Evolutionary conservation across 2,329 filamentous ascomycete genomes (phyloP).

Genomic region (Elsinoe australis): DNA sequence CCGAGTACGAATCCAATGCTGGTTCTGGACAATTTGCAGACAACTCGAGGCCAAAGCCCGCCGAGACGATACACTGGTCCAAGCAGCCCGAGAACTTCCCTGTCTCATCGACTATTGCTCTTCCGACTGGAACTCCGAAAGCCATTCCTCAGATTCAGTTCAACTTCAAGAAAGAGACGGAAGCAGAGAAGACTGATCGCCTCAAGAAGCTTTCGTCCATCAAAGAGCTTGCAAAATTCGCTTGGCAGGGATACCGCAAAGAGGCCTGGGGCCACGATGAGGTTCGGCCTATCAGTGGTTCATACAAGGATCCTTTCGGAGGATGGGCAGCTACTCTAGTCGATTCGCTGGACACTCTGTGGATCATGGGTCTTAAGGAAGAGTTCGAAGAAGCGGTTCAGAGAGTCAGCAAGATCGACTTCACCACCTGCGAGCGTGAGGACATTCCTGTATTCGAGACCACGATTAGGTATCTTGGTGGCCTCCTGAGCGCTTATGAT

Average conservation of each 20-base stretch:
- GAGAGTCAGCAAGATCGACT: slow-evolving; percentile 67
- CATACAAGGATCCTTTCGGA: slow-evolving; percentile 72
- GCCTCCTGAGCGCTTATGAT: slow-evolving; percentile 78
- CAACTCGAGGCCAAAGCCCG: not conserved
- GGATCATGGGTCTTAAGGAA: slow-evolving; percentile 72
- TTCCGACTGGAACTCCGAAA: slow-evolving; percentile 65
- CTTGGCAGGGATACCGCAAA: slow-evolving; percentile 75
- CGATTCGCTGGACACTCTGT: slow-evolving; percentile 73
- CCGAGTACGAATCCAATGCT: slow-evolving; percentile 3
- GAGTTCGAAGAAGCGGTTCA: slow-evolving; percentile 74
- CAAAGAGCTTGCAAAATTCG: slow-evolving; percentile 64
- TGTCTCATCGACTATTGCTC: slow-evolving; percentile 62
- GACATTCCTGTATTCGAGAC: slow-evolving; percentile 91
- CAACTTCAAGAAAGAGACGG: slow-evolving; percentile 58
- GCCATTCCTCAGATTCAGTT: slow-evolving; percentile 70
- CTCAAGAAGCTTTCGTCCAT: slow-evolving; percentile 58
- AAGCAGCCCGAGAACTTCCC: slow-evolving; percentile 64
- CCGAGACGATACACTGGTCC: slow-evolving; percentile 56
- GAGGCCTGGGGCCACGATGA: slow-evolving; percentile 84
- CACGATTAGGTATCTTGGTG: slow-evolving; percentile 83
- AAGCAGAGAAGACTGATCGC: slow-evolving; percentile 53
- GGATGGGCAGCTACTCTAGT: slow-evolving; percentile 86
- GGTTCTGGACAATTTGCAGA: slow-evolving; percentile 3
- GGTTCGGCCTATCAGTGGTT: slow-evolving; percentile 62
- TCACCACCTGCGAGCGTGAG: slow-evolving; percentile 58